Base-by-base conservation (phyloP, 2,329 filamentous ascomycete genomes). In the Diaporthe caulivora region DNA sequence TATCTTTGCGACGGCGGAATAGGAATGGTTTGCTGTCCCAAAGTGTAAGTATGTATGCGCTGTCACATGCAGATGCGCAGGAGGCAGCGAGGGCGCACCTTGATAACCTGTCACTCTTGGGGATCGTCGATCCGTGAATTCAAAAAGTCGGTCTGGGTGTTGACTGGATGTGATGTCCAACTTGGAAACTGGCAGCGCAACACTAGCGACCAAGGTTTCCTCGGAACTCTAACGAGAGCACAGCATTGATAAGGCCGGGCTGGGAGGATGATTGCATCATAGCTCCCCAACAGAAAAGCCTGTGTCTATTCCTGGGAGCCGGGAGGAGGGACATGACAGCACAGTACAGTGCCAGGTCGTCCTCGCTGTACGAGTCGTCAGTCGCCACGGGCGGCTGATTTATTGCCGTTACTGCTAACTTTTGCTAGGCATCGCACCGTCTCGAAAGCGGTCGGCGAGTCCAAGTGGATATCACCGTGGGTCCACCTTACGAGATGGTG, bases 61-160 rank as follows among this genome's bases (percentile, higher is more conserved):
- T 71, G 68, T 71, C 55, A 53, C 29, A 71, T 53, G 68, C 44
- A 53, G 55, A 37, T 24, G 55, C 53, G n/a, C 62, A 40, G 68
- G 53, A 70, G 37, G 40, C 67, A 53, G 55, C 55, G 57, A 40
- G 40, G 34, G 37, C 55, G 40, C 44, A 71, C 68, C 42, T 53
- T 71, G 51, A 58, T 70, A 60, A 60, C 13, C 44, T 55, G 65
- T 69, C 55, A 44, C 34, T 70, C 31, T 44, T 47, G 51, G 77
- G 74, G 76, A 79, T 72, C 78, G 81, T 40, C 78, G 60, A 71
- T 74, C 60, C 24, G 31, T 24, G 57, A 7, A 17, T 53, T 53
- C 24, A 58, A 55, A 74, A 74, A 72, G 72, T 74, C 72, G 72
- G 72, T 74, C 72, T 69, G 62, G 21, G 44, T 47, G 49, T 51